A percentile compares a stretch with the other conserved stretches of the same genome.
phyloP scores from a whole-genome alignment of 2,329 filamentous ascomycete species.

The Cadophora gregata region DNA sequence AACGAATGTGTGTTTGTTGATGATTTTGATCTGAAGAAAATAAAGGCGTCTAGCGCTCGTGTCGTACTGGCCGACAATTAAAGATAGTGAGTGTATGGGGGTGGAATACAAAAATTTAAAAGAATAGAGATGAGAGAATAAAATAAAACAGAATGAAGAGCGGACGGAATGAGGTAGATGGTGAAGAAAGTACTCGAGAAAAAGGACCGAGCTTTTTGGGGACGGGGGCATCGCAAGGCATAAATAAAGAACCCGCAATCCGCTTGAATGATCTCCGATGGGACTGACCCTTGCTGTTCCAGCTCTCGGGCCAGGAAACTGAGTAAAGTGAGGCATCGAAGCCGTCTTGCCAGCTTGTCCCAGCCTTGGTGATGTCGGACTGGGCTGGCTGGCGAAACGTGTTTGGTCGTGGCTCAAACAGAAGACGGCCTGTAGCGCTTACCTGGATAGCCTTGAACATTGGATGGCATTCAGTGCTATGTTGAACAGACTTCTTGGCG shows the following conservation, averaged over 20 bases:
- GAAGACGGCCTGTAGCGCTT: slow-evolving; percentile 20
- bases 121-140: slow-evolving; percentile 23
- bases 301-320: slow-evolving; percentile 17
- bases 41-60: slow-evolving; percentile 42
- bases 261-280: slow-evolving; percentile 34
- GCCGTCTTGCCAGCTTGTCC: not conserved
- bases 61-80: slow-evolving; percentile 46
- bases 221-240: slow-evolving; percentile 32
- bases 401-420: slow-evolving; percentile 34
- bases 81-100: slow-evolving; percentile 22
- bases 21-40: slow-evolving; percentile 9
- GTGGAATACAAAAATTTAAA: slow-evolving; percentile 9
- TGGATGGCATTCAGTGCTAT: slow-evolving; percentile 25
- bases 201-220: slow-evolving; percentile 26
- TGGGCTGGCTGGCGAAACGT: slow-evolving; percentile 33
- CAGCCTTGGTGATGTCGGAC: slow-evolving; percentile 10
- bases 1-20: slow-evolving; percentile 34
- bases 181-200: slow-evolving; percentile 10
- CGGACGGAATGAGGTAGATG: slow-evolving; percentile 14
- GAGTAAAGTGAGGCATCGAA: not conserved
- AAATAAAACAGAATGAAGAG: slow-evolving; percentile 19
- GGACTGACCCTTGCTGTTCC: slow-evolving; percentile 19
- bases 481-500: slow-evolving; percentile 18
- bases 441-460: slow-evolving; percentile 26
- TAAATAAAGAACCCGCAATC: slow-evolving; percentile 35